Evolutionary conservation across 2,329 filamentous ascomycete genomes (phyloP), one percentile per base, ranked within the genome.

Genomic region (Trichothecium sympodiale): DNA sequence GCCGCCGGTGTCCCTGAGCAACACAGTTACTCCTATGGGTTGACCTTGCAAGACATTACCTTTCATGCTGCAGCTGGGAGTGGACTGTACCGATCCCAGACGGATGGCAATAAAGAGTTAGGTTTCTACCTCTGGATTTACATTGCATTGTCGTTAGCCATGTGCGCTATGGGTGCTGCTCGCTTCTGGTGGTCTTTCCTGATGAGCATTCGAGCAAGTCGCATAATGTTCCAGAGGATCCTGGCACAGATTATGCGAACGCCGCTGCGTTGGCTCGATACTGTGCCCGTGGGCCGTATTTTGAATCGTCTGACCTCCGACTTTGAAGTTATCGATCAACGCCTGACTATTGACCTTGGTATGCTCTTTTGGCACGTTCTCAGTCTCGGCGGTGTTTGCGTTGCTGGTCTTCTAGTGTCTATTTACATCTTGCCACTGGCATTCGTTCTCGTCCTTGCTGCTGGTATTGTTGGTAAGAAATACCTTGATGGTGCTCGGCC

Each of bases 241-340:
- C 74, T 79, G 30, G 76, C 73, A 44, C 67, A 74, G 1, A 68
- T 89, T 9, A 64, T 89, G 4, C 72, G 80, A 14, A 77, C 83
- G 5, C 83, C 81, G 2, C 63, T 88, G n/a, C 67, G 82, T 41
- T 87, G 82, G 80, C 67, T 89, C 27, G 83, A 89, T 50, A 88
- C 83, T 0, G 78, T 86, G 0, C 84, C 84, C 0, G 64, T 86
- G 2, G 83, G 83, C 3, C 73, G 83, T 31, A 74, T 88, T 27
- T 62, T 88, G 15, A 89, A 89, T 56, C 71, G 83, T 2, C 85
- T 88, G 53, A 85, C 82, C 0, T 67, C 79, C 3, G 83, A 89
- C 55, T 87, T 89, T 54, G 75, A 79, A 45, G 69, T 77, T 29
- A 71, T 88, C 33, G 83, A 89, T 56, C 77, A 71, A 6, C 67